Evolutionary conservation across 331 rosid genomes (phyloP).

Genomic region (Quercus tomentella): DNA sequence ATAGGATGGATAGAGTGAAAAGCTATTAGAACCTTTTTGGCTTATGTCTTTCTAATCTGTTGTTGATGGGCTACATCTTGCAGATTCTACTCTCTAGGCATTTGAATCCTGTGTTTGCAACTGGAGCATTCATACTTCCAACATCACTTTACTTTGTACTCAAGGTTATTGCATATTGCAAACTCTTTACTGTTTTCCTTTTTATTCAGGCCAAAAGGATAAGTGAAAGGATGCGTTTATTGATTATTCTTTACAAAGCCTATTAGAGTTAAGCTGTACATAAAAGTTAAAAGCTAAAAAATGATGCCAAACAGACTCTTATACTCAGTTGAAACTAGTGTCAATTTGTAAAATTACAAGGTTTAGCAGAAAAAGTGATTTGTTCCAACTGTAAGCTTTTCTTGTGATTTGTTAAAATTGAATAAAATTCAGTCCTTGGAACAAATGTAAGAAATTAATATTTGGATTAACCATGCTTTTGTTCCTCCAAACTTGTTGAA

Average conservation of each 20-base stretch:
- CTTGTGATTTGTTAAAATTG: background rate
- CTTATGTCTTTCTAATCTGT: slow-evolving; percentile 5
- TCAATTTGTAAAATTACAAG: background rate
- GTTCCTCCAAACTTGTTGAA: no score
- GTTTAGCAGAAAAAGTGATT: background rate
- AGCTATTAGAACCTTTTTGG: background rate
- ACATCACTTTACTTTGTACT: slow-evolving; percentile 75
- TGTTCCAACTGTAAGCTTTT: background rate
- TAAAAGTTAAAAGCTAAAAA: no score
- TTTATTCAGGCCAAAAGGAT: background rate
- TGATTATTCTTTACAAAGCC: background rate
- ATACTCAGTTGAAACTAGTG: no score
- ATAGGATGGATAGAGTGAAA: background rate
- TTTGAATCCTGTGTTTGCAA: slow-evolving; percentile 67
- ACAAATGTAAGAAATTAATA: background rate
- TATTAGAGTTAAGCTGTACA: background rate
- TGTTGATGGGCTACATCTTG: slow-evolving; percentile 30
- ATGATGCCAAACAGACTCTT: background rate
- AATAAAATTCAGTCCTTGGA: background rate
- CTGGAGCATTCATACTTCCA: slow-evolving; percentile 88
- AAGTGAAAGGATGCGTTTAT: background rate
- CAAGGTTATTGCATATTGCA: slow-evolving; percentile 51
- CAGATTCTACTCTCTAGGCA: slow-evolving; percentile 74
- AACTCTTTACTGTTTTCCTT: background rate
- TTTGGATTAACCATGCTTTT: no score